phyloP scores from a whole-genome alignment of 2,329 filamentous ascomycete genomes.

The Colletotrichum trifolii region DNA sequence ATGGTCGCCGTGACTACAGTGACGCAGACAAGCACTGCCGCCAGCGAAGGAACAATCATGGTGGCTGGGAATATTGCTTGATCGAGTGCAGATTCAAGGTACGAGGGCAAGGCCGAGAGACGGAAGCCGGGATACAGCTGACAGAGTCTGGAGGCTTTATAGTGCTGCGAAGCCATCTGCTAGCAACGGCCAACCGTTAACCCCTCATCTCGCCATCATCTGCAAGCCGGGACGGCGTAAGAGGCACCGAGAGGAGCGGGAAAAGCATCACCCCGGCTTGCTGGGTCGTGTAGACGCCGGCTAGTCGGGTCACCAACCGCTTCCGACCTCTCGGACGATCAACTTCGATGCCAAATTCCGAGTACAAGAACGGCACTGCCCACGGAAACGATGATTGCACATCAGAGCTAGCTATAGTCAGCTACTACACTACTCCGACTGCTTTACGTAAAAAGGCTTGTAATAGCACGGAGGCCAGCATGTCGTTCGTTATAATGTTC shows the following conservation, averaged over 20 bases:
- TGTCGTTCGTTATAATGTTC: no score
- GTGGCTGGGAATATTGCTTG: not conserved
- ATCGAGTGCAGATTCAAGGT: not conserved
- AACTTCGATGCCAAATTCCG: not conserved
- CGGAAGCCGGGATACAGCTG: not conserved
- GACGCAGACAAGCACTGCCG: slow-evolving; percentile 39
- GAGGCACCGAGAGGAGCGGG: slow-evolving; percentile 30
- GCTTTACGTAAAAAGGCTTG: no score
- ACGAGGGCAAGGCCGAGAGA: not conserved
- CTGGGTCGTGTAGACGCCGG: slow-evolving; percentile 8
- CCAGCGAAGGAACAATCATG: slow-evolving; percentile 15
- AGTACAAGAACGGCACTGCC: not conserved
- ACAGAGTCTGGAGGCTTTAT: not conserved
- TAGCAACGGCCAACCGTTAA: slow-evolving; percentile 1
- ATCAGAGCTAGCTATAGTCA: no score
- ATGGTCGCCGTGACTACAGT: slow-evolving; percentile 45
- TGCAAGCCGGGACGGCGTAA: slow-evolving; percentile 11
- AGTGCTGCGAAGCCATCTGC: not conserved
- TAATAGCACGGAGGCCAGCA: no score
- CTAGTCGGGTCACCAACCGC: slow-evolving; percentile 22
- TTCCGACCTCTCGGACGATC: not conserved
- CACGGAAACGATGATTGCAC: no score
- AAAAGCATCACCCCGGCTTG: not conserved
- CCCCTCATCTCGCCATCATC: slow-evolving; percentile 21
- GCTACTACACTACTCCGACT: no score